Conservation (phyloP, 257 asterid genomes). For the Gentiana straminea region DNA sequence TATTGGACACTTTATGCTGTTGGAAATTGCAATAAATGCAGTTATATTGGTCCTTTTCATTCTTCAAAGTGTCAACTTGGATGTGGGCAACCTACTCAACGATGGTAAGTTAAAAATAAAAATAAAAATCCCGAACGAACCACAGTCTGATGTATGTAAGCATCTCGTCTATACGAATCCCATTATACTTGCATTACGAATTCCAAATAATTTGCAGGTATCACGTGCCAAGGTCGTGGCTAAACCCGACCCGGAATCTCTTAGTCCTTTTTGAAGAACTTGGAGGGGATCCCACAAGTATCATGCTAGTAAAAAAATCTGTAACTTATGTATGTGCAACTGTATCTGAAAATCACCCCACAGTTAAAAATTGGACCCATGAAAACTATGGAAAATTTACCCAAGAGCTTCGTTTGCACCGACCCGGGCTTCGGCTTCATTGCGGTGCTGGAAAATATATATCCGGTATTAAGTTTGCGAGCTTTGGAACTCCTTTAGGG, state of each 20-base stretch:
- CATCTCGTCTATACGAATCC: too few relatives aligned
- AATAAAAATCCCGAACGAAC: background rate
- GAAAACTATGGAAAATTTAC: conserved; percentile 50
- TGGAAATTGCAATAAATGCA: conserved; percentile 65
- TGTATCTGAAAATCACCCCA: conserved; percentile 80
- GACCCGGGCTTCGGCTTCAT: conserved; percentile 60
- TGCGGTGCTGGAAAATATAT: conserved; percentile 59
- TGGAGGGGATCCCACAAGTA: conserved; percentile 80
- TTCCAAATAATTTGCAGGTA: conserved; percentile 35
- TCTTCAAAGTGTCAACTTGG: conserved; percentile 71
- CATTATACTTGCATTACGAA: too few relatives aligned
- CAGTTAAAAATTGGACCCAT: conserved; percentile 62
- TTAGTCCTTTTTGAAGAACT: conserved; percentile 87
- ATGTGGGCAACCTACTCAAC: conserved; percentile 88
- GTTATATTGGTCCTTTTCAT: conserved; percentile 48
- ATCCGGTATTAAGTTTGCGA: conserved; percentile 80
- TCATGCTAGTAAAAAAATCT: conserved; percentile 63
- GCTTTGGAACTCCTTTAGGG: conserved; percentile 92
- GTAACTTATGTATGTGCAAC: conserved; percentile 69
- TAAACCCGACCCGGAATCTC: conserved; percentile 62
- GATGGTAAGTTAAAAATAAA: conserved; percentile 34
- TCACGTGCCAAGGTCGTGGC: conserved; percentile 84
- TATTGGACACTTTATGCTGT: conserved; percentile 70
- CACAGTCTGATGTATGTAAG: too few relatives aligned
- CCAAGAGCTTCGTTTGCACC: conserved; percentile 34